Percentiles rank a stretch among this genome's conserved stretches.
phyloP scores from a whole-genome alignment of 306 rosid genomes.

The Heteromeles arbutifolia region DNA sequence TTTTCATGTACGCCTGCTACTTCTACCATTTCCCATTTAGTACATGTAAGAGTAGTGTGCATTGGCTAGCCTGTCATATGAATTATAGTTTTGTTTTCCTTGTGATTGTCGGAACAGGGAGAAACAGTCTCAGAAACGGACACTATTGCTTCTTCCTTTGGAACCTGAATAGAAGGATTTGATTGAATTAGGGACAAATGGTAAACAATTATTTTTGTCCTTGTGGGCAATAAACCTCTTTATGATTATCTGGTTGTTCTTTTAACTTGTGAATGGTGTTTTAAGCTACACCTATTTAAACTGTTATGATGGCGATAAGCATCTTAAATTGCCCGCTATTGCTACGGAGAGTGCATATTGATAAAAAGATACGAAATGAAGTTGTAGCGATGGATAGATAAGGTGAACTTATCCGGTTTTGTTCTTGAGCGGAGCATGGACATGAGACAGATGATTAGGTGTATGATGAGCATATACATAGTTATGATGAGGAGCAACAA shows the following conservation, averaged over 20 bases:
- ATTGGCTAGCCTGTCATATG: conserved; percentile 27
- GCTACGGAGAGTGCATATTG: no score
- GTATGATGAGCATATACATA: no score
- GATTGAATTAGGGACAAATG: conserved; percentile 25
- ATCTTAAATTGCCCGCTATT: no score
- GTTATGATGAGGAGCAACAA: no score
- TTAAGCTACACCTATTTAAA: neutral
- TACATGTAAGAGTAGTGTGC: conserved; percentile 39
- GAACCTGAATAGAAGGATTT: conserved; percentile 24
- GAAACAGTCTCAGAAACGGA: conserved; percentile 22
- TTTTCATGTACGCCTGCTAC: conserved; percentile 33
- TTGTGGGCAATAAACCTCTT: conserved; percentile 23
- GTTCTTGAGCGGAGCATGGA: no score
- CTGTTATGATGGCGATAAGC: neutral
- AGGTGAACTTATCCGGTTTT: no score
- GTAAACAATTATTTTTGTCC: conserved; percentile 30
- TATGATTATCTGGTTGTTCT: neutral
- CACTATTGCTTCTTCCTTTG: conserved; percentile 33
- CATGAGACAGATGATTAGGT: no score
- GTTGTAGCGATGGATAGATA: no score
- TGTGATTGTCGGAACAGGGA: conserved; percentile 32
- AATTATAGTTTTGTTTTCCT: conserved; percentile 33
- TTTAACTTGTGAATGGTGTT: neutral
- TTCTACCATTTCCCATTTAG: conserved; percentile 26
- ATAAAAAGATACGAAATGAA: no score